A percentile compares a stretch with the other conserved stretches of the same genome.
Evolutionary conservation across 2,329 filamentous ascomycete genomes (phyloP).

Genomic region (Colletotrichum sp.): DNA sequence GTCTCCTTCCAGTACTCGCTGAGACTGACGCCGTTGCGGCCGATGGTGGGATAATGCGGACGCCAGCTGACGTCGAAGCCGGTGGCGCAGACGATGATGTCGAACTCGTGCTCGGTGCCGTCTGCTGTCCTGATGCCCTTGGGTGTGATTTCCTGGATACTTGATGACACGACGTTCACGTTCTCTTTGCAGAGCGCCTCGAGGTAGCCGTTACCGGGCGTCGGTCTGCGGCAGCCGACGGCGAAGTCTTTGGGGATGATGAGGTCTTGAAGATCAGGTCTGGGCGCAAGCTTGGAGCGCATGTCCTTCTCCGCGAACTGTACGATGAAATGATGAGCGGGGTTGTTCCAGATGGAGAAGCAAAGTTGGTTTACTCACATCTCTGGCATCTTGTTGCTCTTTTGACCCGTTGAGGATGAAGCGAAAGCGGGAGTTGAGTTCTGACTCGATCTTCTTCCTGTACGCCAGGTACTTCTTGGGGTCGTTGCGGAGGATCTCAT

Average conservation of each 20-base stretch:
- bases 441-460: slow-evolving; percentile 52
- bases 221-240: slow-evolving; percentile 24
- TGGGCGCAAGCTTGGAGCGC: slow-evolving; percentile 41
- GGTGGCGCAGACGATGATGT: slow-evolving; percentile 39
- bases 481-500: slow-evolving; percentile 52
- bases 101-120: slow-evolving; percentile 30
- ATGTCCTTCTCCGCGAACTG: slow-evolving; percentile 36
- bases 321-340: not conserved
- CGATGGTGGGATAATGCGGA: slow-evolving; percentile 26
- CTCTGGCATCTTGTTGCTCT: slow-evolving; percentile 43
- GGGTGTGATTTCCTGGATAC: slow-evolving; percentile 29
- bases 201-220: slow-evolving; percentile 32
- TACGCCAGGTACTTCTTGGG: slow-evolving; percentile 58
- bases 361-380: not conserved
- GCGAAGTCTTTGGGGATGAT: slow-evolving; percentile 42
- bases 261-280: slow-evolving; percentile 46
- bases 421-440: slow-evolving; percentile 57
- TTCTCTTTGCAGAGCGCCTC: slow-evolving; percentile 31
- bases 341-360: not conserved
- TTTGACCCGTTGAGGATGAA: slow-evolving; percentile 55
- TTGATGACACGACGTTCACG: slow-evolving; percentile 25
- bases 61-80: slow-evolving; percentile 31
- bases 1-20: slow-evolving; percentile 24
- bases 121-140: slow-evolving; percentile 32
- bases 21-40: slow-evolving; percentile 22